phyloP scores from a whole-genome alignment of 495 filamentous ascomycete genomes.

The Barbatosphaeria neglecta region DNA sequence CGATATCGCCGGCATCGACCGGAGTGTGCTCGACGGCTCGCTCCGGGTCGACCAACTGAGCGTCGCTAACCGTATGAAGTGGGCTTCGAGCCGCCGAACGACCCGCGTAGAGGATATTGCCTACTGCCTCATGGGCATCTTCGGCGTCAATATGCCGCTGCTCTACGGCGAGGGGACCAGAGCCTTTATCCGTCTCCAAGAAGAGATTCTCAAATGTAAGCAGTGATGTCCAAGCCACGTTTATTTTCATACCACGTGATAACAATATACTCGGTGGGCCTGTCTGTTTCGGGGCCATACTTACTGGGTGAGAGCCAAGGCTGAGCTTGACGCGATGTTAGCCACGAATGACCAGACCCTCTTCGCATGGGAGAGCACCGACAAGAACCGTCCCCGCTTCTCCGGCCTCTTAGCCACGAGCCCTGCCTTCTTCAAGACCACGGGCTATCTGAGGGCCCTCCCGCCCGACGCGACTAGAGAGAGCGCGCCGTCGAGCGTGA shows the following conservation, averaged over 20 bases:
- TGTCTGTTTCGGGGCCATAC: not conserved
- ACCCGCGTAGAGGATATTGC: no score
- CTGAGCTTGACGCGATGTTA: not conserved
- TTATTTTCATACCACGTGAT: no score
- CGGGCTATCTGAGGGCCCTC: not conserved
- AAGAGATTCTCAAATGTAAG: not conserved
- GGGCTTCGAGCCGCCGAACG: no score
- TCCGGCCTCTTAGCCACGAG: not conserved
- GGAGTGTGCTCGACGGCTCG: no score
- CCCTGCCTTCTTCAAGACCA: not conserved
- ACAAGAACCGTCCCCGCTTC: not conserved
- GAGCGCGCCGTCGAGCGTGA: not conserved
- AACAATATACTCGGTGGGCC: no score
- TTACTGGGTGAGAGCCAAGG: no score
- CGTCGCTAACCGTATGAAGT: no score
- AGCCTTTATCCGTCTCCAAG: not conserved
- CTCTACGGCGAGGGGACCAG: not conserved
- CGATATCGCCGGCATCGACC: constrained; percentile 9
- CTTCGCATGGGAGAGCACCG: not conserved
- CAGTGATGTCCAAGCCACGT: no score
- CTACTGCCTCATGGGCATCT: no score
- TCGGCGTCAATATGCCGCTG: not conserved
- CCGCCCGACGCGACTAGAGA: not conserved
- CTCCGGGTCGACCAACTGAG: no score
- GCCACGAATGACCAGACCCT: not conserved